Evolutionary conservation across 305 asterid genomes (phyloP), one percentile per base, ranked within the genome.

Genomic region (Rubia occidens): DNA sequence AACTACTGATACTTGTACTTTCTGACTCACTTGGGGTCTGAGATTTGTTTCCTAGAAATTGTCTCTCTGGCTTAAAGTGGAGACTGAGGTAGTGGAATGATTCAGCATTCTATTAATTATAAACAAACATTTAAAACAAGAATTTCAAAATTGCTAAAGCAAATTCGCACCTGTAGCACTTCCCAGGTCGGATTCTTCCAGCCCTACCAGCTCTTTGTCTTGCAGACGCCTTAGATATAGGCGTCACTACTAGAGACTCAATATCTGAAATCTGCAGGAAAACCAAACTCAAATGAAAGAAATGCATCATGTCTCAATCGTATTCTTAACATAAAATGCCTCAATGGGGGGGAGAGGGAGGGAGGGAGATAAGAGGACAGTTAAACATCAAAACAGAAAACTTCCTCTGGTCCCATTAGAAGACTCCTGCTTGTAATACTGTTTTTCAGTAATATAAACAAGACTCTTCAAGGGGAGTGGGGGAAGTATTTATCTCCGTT

Each of bases 161-260:
- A 59, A 66, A 67, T 61, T 55, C 49, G 68, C 61, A 94, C 99
- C 99, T 90, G 85, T 87, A 94, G 82, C 99, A 94, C 79, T 90
- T 94, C 69, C 99, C 99, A 0, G 99, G 99, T 45, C 99, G 87
- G 76, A 90, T 79, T 84, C 99, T 86, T 79, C 99, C 99, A 70
- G 97, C 96, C 79, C 99, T 88, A 72, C 99, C 99, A 72, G 99
- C 85, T 80, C 99, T 85, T 85, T 90, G 99, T 71, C 93, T 80
- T 67, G 99, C 97, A 75, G 97, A 94, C 61, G 96, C 97, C 86
- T 83, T 89, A 21, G 97, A 94, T 82, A 94, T 89, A 61, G 99
- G 95, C 60, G 97, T 87, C 84, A 90, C 96, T 2, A 94, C 82
- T 80, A 94, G 78, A 80, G 79, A 90, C 74, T 94, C 99, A 80